Conservation (phyloP, 257 asterid species). For the Solanum phureja region DNA sequence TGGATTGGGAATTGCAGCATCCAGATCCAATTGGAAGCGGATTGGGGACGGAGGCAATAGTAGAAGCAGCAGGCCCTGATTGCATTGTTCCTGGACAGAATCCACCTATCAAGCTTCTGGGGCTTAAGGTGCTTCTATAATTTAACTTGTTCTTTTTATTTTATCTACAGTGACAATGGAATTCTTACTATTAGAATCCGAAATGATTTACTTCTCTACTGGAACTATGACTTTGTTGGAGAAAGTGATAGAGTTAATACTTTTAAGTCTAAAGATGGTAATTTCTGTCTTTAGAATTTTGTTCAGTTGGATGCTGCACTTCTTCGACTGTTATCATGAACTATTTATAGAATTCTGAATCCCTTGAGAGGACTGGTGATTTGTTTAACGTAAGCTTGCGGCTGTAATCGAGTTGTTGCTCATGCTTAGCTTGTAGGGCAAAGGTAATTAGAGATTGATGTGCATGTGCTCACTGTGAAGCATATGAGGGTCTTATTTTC, state of each 20-base stretch:
- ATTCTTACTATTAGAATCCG: neutral
- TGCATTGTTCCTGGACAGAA: conserved; percentile 88
- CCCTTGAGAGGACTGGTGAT: neutral
- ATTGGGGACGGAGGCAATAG: conserved; percentile 64
- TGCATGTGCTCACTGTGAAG: neutral
- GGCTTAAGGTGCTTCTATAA: conserved; percentile 54
- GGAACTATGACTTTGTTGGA: neutral
- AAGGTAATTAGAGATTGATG: neutral
- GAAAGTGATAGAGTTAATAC: neutral
- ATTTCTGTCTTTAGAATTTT: neutral
- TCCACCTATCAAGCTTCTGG: conserved; percentile 68
- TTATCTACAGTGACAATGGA: neutral
- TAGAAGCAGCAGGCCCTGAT: conserved; percentile 96
- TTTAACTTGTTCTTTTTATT: neutral
- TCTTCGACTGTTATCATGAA: neutral
- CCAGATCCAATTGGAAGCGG: conserved; percentile 60
- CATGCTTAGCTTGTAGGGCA: neutral
- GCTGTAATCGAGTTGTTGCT: neutral
- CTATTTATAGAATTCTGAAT: neutral
- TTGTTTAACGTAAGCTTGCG: neutral
- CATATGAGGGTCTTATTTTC: neutral
- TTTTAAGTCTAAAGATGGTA: neutral
- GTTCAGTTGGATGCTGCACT: neutral
- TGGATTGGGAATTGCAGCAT: conserved; percentile 13
- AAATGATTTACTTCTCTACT: neutral